Evolutionary conservation across 2,329 filamentous ascomycete species (phyloP), one percentile per base, ranked within the genome.

Genomic region (Onygenales sp.): DNA sequence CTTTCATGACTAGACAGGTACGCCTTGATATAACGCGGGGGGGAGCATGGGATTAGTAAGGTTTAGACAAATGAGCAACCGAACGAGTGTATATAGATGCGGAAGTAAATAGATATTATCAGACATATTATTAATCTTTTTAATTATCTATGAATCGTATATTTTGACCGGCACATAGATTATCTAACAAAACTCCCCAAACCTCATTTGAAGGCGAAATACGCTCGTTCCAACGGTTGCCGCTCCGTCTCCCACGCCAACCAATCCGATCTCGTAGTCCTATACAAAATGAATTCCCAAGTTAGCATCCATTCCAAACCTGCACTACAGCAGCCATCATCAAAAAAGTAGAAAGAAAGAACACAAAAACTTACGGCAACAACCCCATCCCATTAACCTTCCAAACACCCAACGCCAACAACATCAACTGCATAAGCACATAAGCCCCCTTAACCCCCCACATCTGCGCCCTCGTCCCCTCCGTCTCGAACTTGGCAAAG

Each of bases 331-430:
- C 17, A 7, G 9, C 6, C 43, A 50, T 7, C 38, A 38, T 43
- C 6, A 7, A 44, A 52, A 42, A 38, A 43, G 11, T 50, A n/a
- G 41, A 54, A 33, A 52, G 32, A 35, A 46, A 38, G 3, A 14
- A 33, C 8, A 47, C 35, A 49, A 43, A 51, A 7, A 82, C 87
- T 68, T 78, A 92, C 83, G 93, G 93, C 69, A 98, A 76, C 61
- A 98, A 72, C 0, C 93, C 93, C 93, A 98, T 98, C 39, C 81
- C 84, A 71, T 97, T 95, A 32, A 98, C 84, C 72, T 98, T 98
- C 89, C 90, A 98, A 50, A 98, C 76, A 2, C 93, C 93, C 66
- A 98, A 74, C 0, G 78, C 90, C 62, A 98, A 70, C 50, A 92
- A 86, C 54, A 93, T 71, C 58, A 94, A 69, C 70, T 98, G 94